Conservation (phyloP, 116 monocot species). For the Iris pallida region DNA sequence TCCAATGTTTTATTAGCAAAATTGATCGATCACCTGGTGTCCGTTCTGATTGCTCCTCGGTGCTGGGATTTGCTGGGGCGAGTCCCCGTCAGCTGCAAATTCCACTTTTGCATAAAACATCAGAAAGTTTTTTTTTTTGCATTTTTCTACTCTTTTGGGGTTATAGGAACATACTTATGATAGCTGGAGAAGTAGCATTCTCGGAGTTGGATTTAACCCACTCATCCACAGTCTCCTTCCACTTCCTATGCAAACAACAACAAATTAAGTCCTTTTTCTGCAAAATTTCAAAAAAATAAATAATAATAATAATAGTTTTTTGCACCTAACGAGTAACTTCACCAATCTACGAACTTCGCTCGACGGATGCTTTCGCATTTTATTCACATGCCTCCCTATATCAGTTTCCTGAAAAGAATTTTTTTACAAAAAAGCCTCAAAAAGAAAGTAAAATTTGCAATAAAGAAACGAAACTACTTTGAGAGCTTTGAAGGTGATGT, state of each 20-base stretch:
- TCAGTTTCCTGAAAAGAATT: slow-evolving; percentile 40
- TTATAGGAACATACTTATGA: slow-evolving; percentile 36
- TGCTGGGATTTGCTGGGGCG: slow-evolving; percentile 39
- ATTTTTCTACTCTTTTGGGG: slow-evolving; percentile 6
- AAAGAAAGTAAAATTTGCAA: background rate
- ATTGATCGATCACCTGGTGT: slow-evolving; percentile 4
- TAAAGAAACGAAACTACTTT: slow-evolving; percentile 26
- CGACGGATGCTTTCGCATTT: slow-evolving; percentile 64
- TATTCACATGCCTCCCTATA: slow-evolving; percentile 46
- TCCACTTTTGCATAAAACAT: slow-evolving; percentile 5
- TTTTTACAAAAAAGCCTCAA: background rate
- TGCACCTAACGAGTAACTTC: slow-evolving; percentile 53
- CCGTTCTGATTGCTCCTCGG: slow-evolving; percentile 28
- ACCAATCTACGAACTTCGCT: slow-evolving; percentile 60
- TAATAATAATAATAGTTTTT: background rate
- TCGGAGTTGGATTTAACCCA: slow-evolving; percentile 59
- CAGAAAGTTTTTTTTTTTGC: background rate
- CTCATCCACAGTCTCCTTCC: slow-evolving; percentile 77
- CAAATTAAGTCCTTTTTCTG: background rate
- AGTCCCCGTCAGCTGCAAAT: slow-evolving; percentile 61
- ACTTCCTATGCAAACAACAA: slow-evolving; percentile 43
- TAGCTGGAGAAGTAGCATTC: slow-evolving; percentile 35
- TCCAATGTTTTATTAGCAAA: background rate
- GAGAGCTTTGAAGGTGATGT: slow-evolving; percentile 70
- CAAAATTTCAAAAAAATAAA: background rate